These are phyloP conservation scores for Fraxinus cuspidata DNA, from an alignment of 257 asterid species.

Conservation along the genomic window DNA sequence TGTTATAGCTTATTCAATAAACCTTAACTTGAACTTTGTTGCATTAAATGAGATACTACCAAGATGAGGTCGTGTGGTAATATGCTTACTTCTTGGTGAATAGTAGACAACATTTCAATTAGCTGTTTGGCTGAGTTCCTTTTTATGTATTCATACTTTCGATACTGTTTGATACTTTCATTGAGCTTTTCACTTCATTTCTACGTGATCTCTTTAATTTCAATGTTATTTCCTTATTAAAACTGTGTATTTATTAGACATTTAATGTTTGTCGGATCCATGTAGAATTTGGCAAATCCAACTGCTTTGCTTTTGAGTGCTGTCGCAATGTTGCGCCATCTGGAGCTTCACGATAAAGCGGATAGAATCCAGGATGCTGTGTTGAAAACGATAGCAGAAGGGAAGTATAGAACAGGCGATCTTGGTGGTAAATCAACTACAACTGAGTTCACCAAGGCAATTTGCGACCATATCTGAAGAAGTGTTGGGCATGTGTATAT, in stretches of 20 bases:
- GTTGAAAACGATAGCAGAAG: constrained; percentile 83
- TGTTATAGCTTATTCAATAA: background rate
- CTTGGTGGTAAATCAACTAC: constrained; percentile 91
- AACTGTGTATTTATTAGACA: background rate
- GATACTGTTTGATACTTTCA: background rate
- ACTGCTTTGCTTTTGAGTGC: constrained; percentile 91
- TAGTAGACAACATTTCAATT: background rate
- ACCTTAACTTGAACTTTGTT: background rate
- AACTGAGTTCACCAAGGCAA: constrained; percentile 80
- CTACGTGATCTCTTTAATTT: background rate
- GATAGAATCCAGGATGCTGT: constrained; percentile 81
- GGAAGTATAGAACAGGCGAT: constrained; percentile 85
- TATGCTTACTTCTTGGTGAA: background rate
- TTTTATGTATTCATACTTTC: background rate
- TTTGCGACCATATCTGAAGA: constrained; percentile 71
- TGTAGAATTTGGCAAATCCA: constrained; percentile 94
- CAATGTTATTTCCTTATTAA: background rate
- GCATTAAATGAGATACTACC: background rate
- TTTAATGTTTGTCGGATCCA: constrained; percentile 10
- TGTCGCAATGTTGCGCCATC: constrained; percentile 79
- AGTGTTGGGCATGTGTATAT: constrained; percentile 26
- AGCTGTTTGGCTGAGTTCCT: background rate
- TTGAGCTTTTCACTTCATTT: background rate
- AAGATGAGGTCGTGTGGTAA: background rate
- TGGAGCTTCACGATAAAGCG: constrained; percentile 74